Conservation (phyloP, 2,329 filamentous ascomycete genomes). For the Penicillium carneum region DNA sequence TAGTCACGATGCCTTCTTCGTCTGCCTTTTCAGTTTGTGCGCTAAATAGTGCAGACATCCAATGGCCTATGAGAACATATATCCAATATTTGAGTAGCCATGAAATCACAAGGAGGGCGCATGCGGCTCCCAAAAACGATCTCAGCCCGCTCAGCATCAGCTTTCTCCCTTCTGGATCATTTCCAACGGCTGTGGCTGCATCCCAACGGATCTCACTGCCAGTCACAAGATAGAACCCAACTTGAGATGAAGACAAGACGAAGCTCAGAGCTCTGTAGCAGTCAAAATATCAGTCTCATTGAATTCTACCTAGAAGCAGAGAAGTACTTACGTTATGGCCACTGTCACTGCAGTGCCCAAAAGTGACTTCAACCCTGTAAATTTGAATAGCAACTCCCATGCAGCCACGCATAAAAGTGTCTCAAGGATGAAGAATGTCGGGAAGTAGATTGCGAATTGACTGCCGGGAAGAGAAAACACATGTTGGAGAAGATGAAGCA, state of each 20-base stretch:
- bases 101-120: conserved; percentile 31
- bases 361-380: conserved; percentile 23
- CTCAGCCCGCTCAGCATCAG: conserved; percentile 42
- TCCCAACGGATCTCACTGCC: conserved; percentile 45
- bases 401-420: conserved; percentile 30
- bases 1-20: conserved; percentile 25
- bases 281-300: neutral
- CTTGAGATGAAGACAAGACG: conserved; percentile 37
- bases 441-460: conserved; percentile 40
- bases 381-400: conserved; percentile 37
- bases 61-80: conserved; percentile 31
- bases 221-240: conserved; percentile 45
- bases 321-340: conserved; percentile 34
- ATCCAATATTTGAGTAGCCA: conserved; percentile 33
- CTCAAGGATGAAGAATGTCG: conserved; percentile 43
- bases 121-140: conserved; percentile 35
- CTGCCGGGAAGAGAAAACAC: conserved; percentile 29
- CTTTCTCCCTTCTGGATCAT: conserved; percentile 41
- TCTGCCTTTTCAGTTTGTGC: conserved; percentile 23
- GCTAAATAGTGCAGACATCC: conserved; percentile 35
- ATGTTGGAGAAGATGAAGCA: conserved; percentile 41
- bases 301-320: neutral
- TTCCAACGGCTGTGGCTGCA: conserved; percentile 39
- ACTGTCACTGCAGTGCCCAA: conserved; percentile 31
- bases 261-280: conserved; percentile 33